Evolutionary conservation across 768 basidiomycete species (phyloP).

Genomic region (Mycena venus): DNA sequence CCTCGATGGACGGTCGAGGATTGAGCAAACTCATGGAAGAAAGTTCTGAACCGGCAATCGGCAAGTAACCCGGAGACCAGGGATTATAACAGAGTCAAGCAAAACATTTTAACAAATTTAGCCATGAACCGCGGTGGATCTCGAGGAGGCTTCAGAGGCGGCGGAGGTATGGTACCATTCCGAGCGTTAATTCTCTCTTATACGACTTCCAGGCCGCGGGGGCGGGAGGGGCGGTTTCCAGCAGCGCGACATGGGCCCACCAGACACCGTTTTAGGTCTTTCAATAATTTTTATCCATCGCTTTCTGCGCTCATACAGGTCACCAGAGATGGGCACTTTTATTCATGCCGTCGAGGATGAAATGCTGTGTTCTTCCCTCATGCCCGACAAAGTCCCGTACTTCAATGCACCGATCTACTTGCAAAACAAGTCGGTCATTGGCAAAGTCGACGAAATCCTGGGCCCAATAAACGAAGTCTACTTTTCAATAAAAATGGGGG

Average conservation of each 20-base stretch:
- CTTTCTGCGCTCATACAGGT: constrained; percentile 27
- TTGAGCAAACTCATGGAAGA: constrained; percentile 5
- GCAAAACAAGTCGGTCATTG: constrained; percentile 94
- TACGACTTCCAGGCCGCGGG: constrained; percentile 64
- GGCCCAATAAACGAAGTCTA: constrained; percentile 99
- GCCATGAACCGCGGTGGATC: constrained; percentile 66
- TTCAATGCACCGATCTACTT: constrained; percentile 99
- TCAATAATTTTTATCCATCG: constrained; percentile 3
- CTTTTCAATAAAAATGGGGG: constrained; percentile 97
- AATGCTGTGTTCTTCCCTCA: constrained; percentile 92
- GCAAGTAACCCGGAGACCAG: not conserved
- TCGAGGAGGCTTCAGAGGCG: constrained; percentile 62
- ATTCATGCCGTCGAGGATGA: constrained; percentile 97
- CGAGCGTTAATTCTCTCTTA: constrained; percentile 32
- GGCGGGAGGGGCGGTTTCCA: constrained; percentile 79
- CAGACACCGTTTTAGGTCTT: constrained; percentile 82
- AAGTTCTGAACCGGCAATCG: not conserved
- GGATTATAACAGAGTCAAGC: not conserved
- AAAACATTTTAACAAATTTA: not conserved
- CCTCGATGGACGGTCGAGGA: not conserved
- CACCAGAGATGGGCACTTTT: constrained; percentile 91
- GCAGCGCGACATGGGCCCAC: constrained; percentile 82
- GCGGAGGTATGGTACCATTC: constrained; percentile 55
- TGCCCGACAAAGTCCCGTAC: constrained; percentile 94
- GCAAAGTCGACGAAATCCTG: constrained; percentile 99